Conservation (phyloP, 2,329 filamentous ascomycete species). For the Fusarium lyarnte region DNA sequence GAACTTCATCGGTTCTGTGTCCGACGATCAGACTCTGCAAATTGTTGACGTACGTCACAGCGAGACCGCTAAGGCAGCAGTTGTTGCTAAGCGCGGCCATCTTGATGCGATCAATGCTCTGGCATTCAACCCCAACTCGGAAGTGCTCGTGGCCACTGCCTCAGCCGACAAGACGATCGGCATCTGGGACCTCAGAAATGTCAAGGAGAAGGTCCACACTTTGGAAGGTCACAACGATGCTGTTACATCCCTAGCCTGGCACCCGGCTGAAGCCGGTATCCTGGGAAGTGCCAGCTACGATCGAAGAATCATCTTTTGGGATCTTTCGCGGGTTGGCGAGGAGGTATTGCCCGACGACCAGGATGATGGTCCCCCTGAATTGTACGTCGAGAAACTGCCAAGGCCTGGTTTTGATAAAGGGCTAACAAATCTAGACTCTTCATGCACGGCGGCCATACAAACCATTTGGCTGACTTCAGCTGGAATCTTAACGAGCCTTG, state of each 20-base stretch:
- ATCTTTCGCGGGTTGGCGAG: constrained; percentile 88
- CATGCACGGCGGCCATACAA: constrained; percentile 99
- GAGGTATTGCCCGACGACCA: constrained; percentile 95
- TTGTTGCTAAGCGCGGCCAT: constrained; percentile 78
- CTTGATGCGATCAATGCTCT: constrained; percentile 95
- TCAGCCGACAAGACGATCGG: constrained; percentile 96
- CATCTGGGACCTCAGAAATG: constrained; percentile 93
- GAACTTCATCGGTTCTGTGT: constrained; percentile 89
- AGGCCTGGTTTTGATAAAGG: constrained; percentile 1
- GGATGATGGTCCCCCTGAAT: constrained; percentile 92
- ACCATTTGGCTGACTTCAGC: constrained; percentile 94
- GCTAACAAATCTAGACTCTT: constrained; percentile 71
- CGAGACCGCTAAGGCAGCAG: constrained; percentile 72
- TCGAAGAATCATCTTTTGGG: constrained; percentile 95
- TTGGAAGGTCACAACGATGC: constrained; percentile 88
- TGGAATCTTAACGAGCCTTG: constrained; percentile 98
- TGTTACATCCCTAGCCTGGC: constrained; percentile 93
- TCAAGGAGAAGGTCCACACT: constrained; percentile 89
- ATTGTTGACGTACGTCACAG: constrained; percentile 85
- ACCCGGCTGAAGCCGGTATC: constrained; percentile 88
- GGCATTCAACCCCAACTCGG: constrained; percentile 91
- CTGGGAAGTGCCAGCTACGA: constrained; percentile 94
- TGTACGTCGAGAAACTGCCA: constrained; percentile 66
- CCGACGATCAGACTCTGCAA: constrained; percentile 92
- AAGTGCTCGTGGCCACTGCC: constrained; percentile 89